A percentile compares a stretch with the other conserved stretches of the same genome.
These are phyloP conservation scores for Salix brachista DNA, from an alignment of 345 rosid genomes.

Conservation along the genomic window DNA sequence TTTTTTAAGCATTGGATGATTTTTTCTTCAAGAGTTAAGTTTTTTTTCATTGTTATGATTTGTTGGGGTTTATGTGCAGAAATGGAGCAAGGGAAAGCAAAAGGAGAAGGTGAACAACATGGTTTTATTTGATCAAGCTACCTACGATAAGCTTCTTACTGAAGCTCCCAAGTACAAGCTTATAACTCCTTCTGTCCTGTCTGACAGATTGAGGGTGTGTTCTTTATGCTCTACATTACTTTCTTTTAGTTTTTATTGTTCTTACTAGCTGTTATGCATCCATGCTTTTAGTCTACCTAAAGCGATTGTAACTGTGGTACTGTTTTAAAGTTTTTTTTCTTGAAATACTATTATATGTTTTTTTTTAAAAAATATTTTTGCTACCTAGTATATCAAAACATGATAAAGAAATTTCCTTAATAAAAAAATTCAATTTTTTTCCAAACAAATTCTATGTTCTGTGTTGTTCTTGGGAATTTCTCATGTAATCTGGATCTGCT, in stretches of 20 bases:
- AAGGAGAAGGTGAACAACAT: constrained; percentile 95
- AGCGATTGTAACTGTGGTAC: too few relatives aligned
- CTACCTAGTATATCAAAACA: too few relatives aligned
- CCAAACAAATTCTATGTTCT: too few relatives aligned
- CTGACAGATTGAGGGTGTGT: constrained; percentile 77
- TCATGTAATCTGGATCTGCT: background rate
- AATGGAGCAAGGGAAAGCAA: constrained; percentile 92
- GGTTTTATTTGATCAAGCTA: constrained; percentile 80
- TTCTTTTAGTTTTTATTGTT: background rate
- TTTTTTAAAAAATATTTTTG: too few relatives aligned
- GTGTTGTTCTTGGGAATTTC: background rate
- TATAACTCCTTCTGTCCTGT: constrained; percentile 74
- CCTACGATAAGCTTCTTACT: constrained; percentile 71
- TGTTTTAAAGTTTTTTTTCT: too few relatives aligned
- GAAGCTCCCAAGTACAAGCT: constrained; percentile 84
- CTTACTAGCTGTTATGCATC: background rate
- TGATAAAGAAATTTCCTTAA: too few relatives aligned
- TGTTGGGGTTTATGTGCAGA: constrained; percentile 33
- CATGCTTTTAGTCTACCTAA: background rate
- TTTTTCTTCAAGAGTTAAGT: background rate
- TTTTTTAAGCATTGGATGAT: background rate
- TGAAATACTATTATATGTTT: too few relatives aligned
- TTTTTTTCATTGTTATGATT: background rate
- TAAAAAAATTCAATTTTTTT: too few relatives aligned
- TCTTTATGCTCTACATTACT: background rate